phyloP scores from a whole-genome alignment of 2,329 filamentous ascomycete genomes.

The Phoma sp. region DNA sequence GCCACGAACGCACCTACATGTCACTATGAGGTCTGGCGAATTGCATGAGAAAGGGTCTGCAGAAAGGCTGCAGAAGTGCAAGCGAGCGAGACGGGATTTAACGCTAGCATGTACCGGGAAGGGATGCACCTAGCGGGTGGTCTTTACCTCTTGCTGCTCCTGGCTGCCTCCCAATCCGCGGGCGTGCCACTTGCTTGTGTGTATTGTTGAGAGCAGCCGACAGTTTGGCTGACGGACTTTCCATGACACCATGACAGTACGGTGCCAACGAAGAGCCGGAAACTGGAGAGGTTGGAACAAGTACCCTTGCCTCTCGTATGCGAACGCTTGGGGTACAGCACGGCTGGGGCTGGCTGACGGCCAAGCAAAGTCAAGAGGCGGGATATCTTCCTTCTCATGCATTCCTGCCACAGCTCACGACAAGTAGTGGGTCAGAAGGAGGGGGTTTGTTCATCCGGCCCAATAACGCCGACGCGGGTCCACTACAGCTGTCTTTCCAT shows the following conservation, averaged over 20 bases:
- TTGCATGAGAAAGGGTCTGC: not conserved
- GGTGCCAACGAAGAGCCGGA: not conserved
- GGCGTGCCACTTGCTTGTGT: not conserved
- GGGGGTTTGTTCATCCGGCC: constrained; percentile 32
- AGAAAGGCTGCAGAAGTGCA: constrained; percentile 11
- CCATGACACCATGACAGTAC: constrained; percentile 5
- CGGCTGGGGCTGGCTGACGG: constrained; percentile 12
- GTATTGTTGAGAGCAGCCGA: constrained; percentile 1
- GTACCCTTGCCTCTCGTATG: not conserved
- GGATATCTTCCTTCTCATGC: constrained; percentile 17
- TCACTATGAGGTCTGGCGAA: constrained; percentile 2
- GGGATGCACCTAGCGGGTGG: constrained; percentile 3
- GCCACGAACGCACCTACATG: constrained; percentile 1
- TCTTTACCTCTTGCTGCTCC: constrained; percentile 1
- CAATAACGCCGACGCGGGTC: constrained; percentile 24
- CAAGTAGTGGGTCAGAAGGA: constrained; percentile 27
- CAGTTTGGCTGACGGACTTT: not conserved
- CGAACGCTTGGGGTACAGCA: constrained; percentile 10
- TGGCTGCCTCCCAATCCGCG: not conserved
- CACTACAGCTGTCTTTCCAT: constrained; percentile 13
- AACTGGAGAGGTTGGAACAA: constrained; percentile 11
- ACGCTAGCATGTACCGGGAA: constrained; percentile 8
- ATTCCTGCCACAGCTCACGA: constrained; percentile 15
- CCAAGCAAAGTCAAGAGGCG: constrained; percentile 31
- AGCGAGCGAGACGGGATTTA: constrained; percentile 9